These are phyloP conservation scores for Rubroboletus satanas DNA, from an alignment of 768 basidiomycete species.

Conservation along the genomic window DNA sequence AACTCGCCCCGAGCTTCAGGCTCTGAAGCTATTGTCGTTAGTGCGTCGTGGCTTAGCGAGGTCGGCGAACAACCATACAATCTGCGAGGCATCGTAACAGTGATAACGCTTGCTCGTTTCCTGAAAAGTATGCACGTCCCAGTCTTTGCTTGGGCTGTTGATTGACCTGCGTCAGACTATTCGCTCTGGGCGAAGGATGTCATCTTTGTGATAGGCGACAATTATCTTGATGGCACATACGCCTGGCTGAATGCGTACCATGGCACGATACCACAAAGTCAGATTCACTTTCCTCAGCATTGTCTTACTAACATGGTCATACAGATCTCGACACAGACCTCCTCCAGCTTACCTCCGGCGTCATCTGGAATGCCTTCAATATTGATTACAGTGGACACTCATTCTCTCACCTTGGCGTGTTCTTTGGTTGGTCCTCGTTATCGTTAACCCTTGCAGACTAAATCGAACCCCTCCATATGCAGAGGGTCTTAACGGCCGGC, in stretches of 20 bases:
- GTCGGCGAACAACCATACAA: slow-evolving; percentile 60
- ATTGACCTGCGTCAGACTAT: slow-evolving; percentile 48
- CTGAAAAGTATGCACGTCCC: slow-evolving; percentile 59
- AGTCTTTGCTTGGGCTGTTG: not conserved
- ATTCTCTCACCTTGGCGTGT: slow-evolving; percentile 93
- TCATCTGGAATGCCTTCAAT: slow-evolving; percentile 93
- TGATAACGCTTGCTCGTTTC: slow-evolving; percentile 80
- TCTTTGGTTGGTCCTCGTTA: slow-evolving; percentile 63
- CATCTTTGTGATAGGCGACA: slow-evolving; percentile 85
- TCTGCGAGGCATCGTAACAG: slow-evolving; percentile 79
- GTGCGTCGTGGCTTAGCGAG: slow-evolving; percentile 84
- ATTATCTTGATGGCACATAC: slow-evolving; percentile 86
- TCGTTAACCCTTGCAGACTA: not conserved
- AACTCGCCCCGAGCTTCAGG: slow-evolving; percentile 89
- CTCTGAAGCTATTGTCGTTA: slow-evolving; percentile 86
- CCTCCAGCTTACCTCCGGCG: slow-evolving; percentile 68
- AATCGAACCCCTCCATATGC: slow-evolving; percentile 1
- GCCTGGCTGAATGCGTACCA: slow-evolving; percentile 90
- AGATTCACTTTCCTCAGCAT: slow-evolving; percentile 6
- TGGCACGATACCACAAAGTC: slow-evolving; percentile 62
- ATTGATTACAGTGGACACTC: slow-evolving; percentile 97
- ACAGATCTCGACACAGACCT: slow-evolving; percentile 65
- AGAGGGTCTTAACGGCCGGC: slow-evolving; percentile 94
- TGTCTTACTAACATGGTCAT: not conserved
- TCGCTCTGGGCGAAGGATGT: slow-evolving; percentile 96